phyloP scores from a whole-genome alignment of 768 basidiomycete species.

The Daedalea quercina region DNA sequence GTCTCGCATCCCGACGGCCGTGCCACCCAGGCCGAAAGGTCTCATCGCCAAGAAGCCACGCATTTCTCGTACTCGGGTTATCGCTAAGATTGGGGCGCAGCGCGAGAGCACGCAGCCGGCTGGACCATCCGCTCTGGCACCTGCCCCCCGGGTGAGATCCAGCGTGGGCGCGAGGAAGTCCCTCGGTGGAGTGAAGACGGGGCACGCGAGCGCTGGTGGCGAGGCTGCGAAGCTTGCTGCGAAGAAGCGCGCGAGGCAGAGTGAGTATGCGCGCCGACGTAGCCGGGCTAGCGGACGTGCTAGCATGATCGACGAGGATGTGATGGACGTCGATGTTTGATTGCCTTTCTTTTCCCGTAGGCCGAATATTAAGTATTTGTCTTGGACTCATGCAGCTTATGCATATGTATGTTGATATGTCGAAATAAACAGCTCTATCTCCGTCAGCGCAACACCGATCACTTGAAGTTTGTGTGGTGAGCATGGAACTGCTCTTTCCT shows the following conservation, averaged over 20 bases:
- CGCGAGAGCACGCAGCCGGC: slow-evolving; percentile 37
- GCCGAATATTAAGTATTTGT: no score
- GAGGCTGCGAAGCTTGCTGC: slow-evolving; percentile 50
- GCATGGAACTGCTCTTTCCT: no score
- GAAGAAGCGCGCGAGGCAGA: slow-evolving; percentile 71
- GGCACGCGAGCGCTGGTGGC: slow-evolving; percentile 17
- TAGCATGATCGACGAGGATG: background rate
- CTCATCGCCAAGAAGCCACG: slow-evolving; percentile 56
- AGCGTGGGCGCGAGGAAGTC: slow-evolving; percentile 36
- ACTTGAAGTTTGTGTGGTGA: no score
- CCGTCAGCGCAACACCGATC: no score
- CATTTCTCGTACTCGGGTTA: slow-evolving; percentile 77
- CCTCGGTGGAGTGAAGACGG: slow-evolving; percentile 23
- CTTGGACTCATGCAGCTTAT: no score
- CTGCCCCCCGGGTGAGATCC: slow-evolving; percentile 34
- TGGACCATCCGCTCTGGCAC: slow-evolving; percentile 16
- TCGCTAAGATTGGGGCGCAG: slow-evolving; percentile 69
- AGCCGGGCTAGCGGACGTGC: slow-evolving; percentile 19
- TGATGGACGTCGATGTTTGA: background rate
- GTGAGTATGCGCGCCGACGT: slow-evolving; percentile 59
- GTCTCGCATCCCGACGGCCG: slow-evolving; percentile 10
- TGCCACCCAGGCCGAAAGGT: slow-evolving; percentile 24
- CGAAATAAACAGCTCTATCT: no score
- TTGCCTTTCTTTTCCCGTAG: background rate
- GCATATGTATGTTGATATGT: no score